These are phyloP conservation scores for Geoglossum glabrum DNA, from an alignment of 495 filamentous ascomycete species.

Conservation along the genomic window DNA sequence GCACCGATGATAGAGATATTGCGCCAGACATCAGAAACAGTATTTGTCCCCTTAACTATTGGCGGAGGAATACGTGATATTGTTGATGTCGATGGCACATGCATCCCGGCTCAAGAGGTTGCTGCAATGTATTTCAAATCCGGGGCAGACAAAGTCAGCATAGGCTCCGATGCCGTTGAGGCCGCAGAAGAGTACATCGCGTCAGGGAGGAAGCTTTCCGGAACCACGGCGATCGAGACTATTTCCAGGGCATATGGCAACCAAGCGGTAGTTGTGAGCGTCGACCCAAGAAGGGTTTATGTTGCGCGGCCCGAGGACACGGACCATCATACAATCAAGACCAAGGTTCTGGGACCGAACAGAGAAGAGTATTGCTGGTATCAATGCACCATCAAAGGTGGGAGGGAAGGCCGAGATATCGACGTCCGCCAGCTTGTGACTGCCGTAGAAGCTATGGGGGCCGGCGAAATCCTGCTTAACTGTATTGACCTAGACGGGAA, in stretches of 20 bases:
- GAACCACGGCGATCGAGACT: constrained; percentile 79
- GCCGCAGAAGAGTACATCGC: constrained; percentile 79
- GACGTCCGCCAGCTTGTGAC: constrained; percentile 71
- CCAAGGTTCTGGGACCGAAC: constrained; percentile 43
- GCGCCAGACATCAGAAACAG: constrained; percentile 64
- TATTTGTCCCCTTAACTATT: constrained; percentile 94
- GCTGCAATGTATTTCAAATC: constrained; percentile 95
- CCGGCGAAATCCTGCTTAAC: constrained; percentile 85
- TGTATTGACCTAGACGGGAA: constrained; percentile 96
- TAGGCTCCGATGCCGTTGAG: constrained; percentile 82
- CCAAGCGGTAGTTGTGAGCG: constrained; percentile 89
- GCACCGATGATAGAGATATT: constrained; percentile 91
- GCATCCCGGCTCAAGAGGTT: constrained; percentile 70
- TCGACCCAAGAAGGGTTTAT: constrained; percentile 83
- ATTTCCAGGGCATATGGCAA: constrained; percentile 89
- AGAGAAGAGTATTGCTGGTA: constrained; percentile 89
- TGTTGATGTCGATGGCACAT: constrained; percentile 72
- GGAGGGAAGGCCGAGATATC: constrained; percentile 73
- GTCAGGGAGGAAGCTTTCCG: constrained; percentile 41
- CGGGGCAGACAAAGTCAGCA: constrained; percentile 96
- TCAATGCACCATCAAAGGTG: constrained; percentile 90
- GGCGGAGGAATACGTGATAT: constrained; percentile 89
- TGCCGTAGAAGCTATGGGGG: constrained; percentile 91
- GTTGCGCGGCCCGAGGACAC: constrained; percentile 54
- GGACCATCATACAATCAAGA: constrained; percentile 56